Evolutionary conservation across 1,139 yeast species (phyloP).

Genomic region (Protomyces lactucae-debilis): DNA sequence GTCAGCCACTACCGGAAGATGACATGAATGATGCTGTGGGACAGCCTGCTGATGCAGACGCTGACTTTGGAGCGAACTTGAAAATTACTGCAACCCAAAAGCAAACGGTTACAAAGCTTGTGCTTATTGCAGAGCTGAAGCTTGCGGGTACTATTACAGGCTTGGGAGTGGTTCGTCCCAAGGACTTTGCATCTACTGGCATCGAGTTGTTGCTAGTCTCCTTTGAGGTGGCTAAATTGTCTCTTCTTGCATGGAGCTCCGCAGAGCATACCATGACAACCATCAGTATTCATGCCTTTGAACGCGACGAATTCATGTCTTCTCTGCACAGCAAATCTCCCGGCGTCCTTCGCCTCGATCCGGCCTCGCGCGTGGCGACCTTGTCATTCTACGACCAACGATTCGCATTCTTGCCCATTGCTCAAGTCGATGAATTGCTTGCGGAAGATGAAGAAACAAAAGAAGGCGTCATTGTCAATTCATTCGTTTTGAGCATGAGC

Average conservation of each 20-base stretch:
- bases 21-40: slow-evolving; percentile 4
- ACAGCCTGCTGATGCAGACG: slow-evolving; percentile 6
- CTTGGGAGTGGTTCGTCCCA: slow-evolving; percentile 35
- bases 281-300: slow-evolving; percentile 81
- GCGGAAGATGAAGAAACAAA: slow-evolving; percentile 24
- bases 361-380: slow-evolving; percentile 57
- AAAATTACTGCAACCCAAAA: slow-evolving; percentile 14
- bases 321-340: slow-evolving; percentile 43
- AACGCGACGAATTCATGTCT: slow-evolving; percentile 54
- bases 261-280: slow-evolving; percentile 54
- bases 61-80: slow-evolving; percentile 8
- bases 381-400: slow-evolving; percentile 60
- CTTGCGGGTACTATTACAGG: slow-evolving; percentile 17
- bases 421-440: slow-evolving; percentile 42
- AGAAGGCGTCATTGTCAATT: slow-evolving; percentile 37
- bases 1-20: slow-evolving; percentile 2
- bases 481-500: slow-evolving; percentile 56
- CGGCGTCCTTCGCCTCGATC: slow-evolving; percentile 56
- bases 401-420: slow-evolving; percentile 70
- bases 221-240: slow-evolving; percentile 71
- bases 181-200: slow-evolving; percentile 49
- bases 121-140: slow-evolving; percentile 13
- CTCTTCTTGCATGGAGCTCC: slow-evolving; percentile 69
- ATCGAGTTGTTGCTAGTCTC: slow-evolving; percentile 56
- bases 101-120: slow-evolving; percentile 14